phyloP scores from a whole-genome alignment of 2,329 filamentous ascomycete species.

The Aulographum hederae region DNA sequence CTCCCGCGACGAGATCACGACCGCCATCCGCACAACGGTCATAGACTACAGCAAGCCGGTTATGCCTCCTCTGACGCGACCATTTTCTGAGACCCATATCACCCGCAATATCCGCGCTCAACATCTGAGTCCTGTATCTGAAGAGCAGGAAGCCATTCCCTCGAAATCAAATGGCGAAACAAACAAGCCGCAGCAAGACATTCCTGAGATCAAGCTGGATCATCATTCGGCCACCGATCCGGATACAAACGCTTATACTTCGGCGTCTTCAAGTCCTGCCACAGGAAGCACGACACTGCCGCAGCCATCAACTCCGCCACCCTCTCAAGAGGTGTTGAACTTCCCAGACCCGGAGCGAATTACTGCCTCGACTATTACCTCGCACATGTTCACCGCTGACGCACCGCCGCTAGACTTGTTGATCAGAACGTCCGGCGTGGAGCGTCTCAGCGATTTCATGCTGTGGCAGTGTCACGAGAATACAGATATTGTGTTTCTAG shows the following conservation, averaged over 20 bases:
- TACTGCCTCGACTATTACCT: conserved; percentile 60
- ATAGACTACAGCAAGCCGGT: conserved; percentile 66
- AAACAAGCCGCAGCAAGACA: background rate
- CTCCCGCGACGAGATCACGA: conserved; percentile 84
- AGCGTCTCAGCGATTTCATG: conserved; percentile 92
- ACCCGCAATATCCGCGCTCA: conserved; percentile 56
- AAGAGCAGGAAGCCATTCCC: conserved; percentile 7
- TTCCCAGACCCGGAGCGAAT: conserved; percentile 75
- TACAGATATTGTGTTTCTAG: conserved; percentile 80
- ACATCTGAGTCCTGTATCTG: conserved; percentile 21
- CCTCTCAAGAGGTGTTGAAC: no score
- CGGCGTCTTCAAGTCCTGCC: background rate
- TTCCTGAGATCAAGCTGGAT: no score
- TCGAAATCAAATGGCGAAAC: background rate
- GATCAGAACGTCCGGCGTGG: conserved; percentile 81
- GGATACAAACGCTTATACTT: background rate
- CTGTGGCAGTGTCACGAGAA: conserved; percentile 93
- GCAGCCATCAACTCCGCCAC: conserved; percentile 29
- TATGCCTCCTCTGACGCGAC: conserved; percentile 35
- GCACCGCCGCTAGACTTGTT: conserved; percentile 82
- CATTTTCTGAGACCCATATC: conserved; percentile 79
- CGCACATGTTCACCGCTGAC: conserved; percentile 73
- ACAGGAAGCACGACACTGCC: conserved; percentile 2
- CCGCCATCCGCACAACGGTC: conserved; percentile 74
- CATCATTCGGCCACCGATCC: background rate